These are phyloP conservation scores for Penicillium freii DNA, from an alignment of 2,329 filamentous ascomycete species.

Conservation along the genomic window DNA sequence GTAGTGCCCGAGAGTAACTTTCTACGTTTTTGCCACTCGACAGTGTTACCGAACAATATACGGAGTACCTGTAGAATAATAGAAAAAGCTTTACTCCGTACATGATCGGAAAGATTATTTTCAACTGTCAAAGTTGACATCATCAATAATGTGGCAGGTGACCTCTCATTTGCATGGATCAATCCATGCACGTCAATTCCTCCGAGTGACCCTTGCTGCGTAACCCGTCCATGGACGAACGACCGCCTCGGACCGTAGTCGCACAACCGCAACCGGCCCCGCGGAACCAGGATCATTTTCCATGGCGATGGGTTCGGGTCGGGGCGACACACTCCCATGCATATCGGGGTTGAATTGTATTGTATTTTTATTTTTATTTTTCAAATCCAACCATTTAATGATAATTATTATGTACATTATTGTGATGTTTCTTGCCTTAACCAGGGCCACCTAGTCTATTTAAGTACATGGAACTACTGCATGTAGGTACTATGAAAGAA, in stretches of 20 bases:
- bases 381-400: neutral
- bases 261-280: constrained; percentile 32
- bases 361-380: neutral
- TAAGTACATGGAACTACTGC: constrained; percentile 25
- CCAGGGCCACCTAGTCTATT: constrained; percentile 17
- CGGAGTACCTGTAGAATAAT: neutral
- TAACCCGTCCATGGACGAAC: constrained; percentile 20
- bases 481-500: constrained; percentile 15
- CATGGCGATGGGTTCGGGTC: constrained; percentile 29
- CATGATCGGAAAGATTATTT: neutral
- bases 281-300: constrained; percentile 26
- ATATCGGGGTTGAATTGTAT: neutral
- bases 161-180: constrained; percentile 12
- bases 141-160: constrained; percentile 10
- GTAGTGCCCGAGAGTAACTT: constrained; percentile 3
- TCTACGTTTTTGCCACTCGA: neutral
- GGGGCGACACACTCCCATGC: constrained; percentile 18
- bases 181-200: constrained; percentile 16
- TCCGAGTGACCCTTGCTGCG: constrained; percentile 10
- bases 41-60: neutral
- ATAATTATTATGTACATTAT: neutral
- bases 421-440: neutral
- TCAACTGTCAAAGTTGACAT: constrained; percentile 5
- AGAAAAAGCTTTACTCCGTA: neutral
- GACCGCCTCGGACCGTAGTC: constrained; percentile 37